phyloP scores from a whole-genome alignment of 2,329 filamentous ascomycete species.

The Davidsoniella australis region DNA sequence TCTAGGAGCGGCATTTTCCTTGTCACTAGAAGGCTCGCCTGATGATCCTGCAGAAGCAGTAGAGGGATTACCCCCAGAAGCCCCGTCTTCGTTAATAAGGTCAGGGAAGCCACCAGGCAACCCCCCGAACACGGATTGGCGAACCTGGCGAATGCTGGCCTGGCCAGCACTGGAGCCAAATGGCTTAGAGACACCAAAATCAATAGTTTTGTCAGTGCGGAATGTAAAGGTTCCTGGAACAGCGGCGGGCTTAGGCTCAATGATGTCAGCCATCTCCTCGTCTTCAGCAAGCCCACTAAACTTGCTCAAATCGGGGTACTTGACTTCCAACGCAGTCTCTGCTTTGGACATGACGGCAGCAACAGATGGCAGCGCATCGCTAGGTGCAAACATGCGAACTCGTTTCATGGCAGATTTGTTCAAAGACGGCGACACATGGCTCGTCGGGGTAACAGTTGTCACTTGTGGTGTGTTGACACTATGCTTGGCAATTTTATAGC shows the following conservation, averaged over 20 bases:
- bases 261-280: slow-evolving; percentile 14
- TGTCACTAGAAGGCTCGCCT: slow-evolving; percentile 26
- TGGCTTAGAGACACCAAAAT: slow-evolving; percentile 30
- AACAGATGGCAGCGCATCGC: slow-evolving; percentile 21
- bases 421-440: slow-evolving; percentile 9
- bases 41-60: slow-evolving; percentile 11
- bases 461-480: slow-evolving; percentile 67
- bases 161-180: slow-evolving; percentile 44
- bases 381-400: slow-evolving; percentile 13
- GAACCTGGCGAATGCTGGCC: slow-evolving; percentile 42
- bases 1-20: slow-evolving; percentile 35
- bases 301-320: slow-evolving; percentile 37
- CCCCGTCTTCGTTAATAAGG: slow-evolving; percentile 11
- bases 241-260: slow-evolving; percentile 20
- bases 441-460: slow-evolving; percentile 15
- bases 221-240: slow-evolving; percentile 46
- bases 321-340: slow-evolving; percentile 19
- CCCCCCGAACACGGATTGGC: slow-evolving; percentile 28
- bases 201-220: slow-evolving; percentile 47
- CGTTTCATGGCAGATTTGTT: slow-evolving; percentile 11
- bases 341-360: slow-evolving; percentile 17
- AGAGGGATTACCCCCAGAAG: slow-evolving; percentile 13
- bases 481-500: slow-evolving; percentile 49
- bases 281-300: slow-evolving; percentile 19
- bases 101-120: slow-evolving; percentile 42